Conservation (phyloP, 2,329 filamentous ascomycete genomes). For the Fusarium nelsonii region DNA sequence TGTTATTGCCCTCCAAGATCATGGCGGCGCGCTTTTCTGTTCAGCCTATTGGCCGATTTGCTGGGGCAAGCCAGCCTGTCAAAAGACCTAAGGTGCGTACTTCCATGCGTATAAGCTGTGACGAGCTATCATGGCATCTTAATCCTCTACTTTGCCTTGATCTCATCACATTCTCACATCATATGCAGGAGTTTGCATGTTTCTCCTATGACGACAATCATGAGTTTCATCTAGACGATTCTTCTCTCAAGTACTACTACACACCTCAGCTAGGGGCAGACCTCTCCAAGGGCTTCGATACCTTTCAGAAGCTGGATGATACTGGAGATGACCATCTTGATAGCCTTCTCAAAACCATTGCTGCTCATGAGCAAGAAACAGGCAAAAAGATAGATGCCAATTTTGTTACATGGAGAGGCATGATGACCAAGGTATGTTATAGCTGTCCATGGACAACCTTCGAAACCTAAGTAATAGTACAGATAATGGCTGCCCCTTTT, state of each 20-base stretch:
- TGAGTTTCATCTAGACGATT: conserved; percentile 78
- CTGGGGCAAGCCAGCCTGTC: conserved; percentile 75
- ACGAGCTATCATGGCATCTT: not conserved
- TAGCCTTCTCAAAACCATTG: conserved; percentile 81
- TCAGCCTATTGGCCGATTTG: conserved; percentile 77
- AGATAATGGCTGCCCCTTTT: conserved; percentile 90
- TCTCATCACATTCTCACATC: conserved; percentile 9
- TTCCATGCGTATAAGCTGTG: not conserved
- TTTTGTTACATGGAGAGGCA: conserved; percentile 93
- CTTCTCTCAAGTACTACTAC: conserved; percentile 90
- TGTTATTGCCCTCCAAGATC: not conserved
- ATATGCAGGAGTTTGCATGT: conserved; percentile 81
- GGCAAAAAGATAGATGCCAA: conserved; percentile 78
- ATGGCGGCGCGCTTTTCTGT: conserved; percentile 68
- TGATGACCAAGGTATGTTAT: conserved; percentile 90
- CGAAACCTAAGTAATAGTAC: conserved; percentile 17
- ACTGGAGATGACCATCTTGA: conserved; percentile 88
- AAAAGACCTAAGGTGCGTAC: conserved; percentile 76
- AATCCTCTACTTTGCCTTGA: not conserved
- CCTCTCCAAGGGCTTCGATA: conserved; percentile 83
- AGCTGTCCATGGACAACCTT: not conserved
- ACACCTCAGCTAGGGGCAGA: conserved; percentile 78
- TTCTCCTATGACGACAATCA: conserved; percentile 95
- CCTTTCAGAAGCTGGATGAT: conserved; percentile 86
- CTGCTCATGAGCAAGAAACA: conserved; percentile 76